These are phyloP conservation scores for Trichoderma sp. DNA, from an alignment of 2,329 filamentous ascomycete genomes.

Conservation along the genomic window DNA sequence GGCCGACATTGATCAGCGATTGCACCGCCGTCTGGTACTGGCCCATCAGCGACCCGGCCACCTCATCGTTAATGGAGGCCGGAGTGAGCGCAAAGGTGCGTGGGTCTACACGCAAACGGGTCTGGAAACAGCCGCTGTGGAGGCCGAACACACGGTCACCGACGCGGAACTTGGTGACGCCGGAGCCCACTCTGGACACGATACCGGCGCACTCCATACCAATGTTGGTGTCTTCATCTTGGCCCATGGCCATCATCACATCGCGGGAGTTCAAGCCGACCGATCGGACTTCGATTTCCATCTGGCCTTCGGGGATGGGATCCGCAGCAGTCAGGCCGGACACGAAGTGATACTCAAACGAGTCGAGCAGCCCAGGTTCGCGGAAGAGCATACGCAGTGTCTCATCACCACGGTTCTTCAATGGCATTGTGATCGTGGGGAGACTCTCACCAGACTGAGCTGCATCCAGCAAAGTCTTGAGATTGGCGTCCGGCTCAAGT, in stretches of 20 bases:
- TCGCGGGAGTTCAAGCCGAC: slow-evolving; percentile 36
- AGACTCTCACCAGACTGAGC: neutral
- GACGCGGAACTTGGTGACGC: slow-evolving; percentile 30
- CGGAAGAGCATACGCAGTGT: neutral
- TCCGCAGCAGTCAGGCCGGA: neutral
- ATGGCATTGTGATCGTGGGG: neutral
- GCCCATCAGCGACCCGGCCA: slow-evolving; percentile 38
- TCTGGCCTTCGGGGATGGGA: neutral
- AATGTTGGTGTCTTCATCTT: slow-evolving; percentile 19
- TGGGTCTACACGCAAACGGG: slow-evolving; percentile 11
- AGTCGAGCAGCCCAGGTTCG: neutral
- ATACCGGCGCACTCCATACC: slow-evolving; percentile 35
- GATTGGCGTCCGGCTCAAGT: neutral
- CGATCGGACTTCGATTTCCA: slow-evolving; percentile 34
- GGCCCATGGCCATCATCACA: slow-evolving; percentile 34
- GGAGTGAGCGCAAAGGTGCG: slow-evolving; percentile 28
- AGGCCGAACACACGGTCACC: slow-evolving; percentile 37
- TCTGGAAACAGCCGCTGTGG: slow-evolving; percentile 21
- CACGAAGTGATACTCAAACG: neutral
- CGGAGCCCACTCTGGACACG: slow-evolving; percentile 32
- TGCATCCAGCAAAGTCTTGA: neutral
- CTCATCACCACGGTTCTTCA: neutral
- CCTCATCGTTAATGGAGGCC: slow-evolving; percentile 32
- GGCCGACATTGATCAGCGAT: slow-evolving; percentile 31
- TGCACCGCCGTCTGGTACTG: slow-evolving; percentile 34